These are phyloP conservation scores for Crataegus laevigata DNA, from an alignment of 306 rosid species.

Conservation along the genomic window DNA sequence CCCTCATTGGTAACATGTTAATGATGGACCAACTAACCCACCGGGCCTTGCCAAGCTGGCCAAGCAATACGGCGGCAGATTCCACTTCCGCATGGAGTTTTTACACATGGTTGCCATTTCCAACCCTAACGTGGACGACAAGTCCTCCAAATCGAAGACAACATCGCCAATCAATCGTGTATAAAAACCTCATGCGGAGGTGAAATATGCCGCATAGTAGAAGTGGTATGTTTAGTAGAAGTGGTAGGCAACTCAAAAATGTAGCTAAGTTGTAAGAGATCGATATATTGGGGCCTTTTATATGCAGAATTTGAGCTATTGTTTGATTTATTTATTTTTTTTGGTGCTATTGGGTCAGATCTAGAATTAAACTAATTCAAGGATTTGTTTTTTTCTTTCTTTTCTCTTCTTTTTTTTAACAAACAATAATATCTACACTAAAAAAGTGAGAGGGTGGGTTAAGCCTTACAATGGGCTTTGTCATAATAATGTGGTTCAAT, in stretches of 20 bases:
- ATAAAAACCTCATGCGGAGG: slow-evolving; percentile 62
- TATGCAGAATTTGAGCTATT: not conserved
- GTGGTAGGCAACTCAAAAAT: not conserved
- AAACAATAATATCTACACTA: not conserved
- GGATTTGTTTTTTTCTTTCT: no score
- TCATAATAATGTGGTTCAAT: no score
- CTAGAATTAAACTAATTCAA: not conserved
- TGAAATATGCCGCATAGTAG: slow-evolving; percentile 50
- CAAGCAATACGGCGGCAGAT: slow-evolving; percentile 51
- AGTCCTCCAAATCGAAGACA: slow-evolving; percentile 71
- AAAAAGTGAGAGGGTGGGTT: not conserved
- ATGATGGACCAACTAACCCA: slow-evolving; percentile 79
- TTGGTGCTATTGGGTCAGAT: not conserved
- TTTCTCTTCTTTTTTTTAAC: not conserved
- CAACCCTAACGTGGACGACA: slow-evolving; percentile 44
- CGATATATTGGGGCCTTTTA: not conserved
- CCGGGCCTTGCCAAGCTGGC: slow-evolving; percentile 68
- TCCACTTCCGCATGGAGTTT: slow-evolving; percentile 71
- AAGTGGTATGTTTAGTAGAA: not conserved
- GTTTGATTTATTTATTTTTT: not conserved
- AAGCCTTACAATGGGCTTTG: no score
- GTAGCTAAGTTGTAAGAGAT: slow-evolving; percentile 6
- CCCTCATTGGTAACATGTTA: slow-evolving; percentile 67
- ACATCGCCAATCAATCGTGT: slow-evolving; percentile 52
- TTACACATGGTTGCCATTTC: slow-evolving; percentile 64